Conservation (phyloP, 306 rosid species). For the Hippophae rhamnoides region DNA sequence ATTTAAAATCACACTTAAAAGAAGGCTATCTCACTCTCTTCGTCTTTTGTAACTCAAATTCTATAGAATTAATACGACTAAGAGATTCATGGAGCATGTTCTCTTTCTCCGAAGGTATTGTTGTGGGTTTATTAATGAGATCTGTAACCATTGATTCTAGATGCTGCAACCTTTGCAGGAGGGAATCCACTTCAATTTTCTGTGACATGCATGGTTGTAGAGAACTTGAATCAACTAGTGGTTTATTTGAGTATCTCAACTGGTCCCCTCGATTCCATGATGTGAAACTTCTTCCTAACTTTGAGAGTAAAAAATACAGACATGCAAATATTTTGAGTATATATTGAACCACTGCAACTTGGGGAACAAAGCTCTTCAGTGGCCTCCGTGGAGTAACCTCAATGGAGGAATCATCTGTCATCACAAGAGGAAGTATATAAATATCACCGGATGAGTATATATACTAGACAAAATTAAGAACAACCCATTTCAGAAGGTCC, state of each 20-base stretch:
- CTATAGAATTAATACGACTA: slow-evolving; percentile 80
- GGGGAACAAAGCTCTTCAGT: slow-evolving; percentile 32
- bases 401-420: slow-evolving; percentile 43
- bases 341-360: slow-evolving; percentile 30
- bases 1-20: slow-evolving; percentile 8
- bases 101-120: slow-evolving; percentile 88
- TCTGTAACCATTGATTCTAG: slow-evolving; percentile 73
- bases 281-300: slow-evolving; percentile 33
- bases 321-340: slow-evolving; percentile 45
- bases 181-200: slow-evolving; percentile 38
- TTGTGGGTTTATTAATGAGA: slow-evolving; percentile 59
- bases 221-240: slow-evolving; percentile 33
- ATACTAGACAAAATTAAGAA: slow-evolving; percentile 7
- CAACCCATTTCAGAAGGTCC: background rate
- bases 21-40: slow-evolving; percentile 48
- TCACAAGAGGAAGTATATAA: slow-evolving; percentile 21
- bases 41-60: slow-evolving; percentile 85
- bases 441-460: slow-evolving; percentile 6
- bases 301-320: slow-evolving; percentile 39
- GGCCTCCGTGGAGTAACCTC: slow-evolving; percentile 32
- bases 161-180: slow-evolving; percentile 70
- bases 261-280: slow-evolving; percentile 20
- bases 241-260: slow-evolving; percentile 17
- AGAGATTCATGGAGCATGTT: slow-evolving; percentile 77
- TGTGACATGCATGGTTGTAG: slow-evolving; percentile 33